Percentiles rank a stretch among this genome's conserved stretches.
phyloP scores from a whole-genome alignment of 2,329 filamentous ascomycete species.

The Pestalotiopsis sp. region DNA sequence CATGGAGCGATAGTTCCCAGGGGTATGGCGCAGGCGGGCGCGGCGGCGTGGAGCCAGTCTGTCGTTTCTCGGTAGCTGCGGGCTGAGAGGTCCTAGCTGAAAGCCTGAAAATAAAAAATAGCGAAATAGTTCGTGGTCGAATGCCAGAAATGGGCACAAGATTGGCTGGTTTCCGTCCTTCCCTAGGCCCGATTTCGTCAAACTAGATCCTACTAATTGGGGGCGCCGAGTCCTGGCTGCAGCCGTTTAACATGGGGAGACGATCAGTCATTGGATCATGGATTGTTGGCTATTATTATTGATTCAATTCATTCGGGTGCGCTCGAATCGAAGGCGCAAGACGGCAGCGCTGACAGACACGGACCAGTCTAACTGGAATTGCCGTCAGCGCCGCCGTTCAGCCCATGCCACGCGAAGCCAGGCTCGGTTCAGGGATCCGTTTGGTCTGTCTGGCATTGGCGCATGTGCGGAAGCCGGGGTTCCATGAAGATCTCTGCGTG shows the following conservation, averaged over 20 bases:
- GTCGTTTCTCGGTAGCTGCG: neutral
- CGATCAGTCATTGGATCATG: neutral
- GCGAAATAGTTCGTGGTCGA: slow-evolving; percentile 8
- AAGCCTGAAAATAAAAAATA: neutral
- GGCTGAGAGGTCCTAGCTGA: slow-evolving; percentile 6
- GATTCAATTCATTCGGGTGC: slow-evolving; percentile 3
- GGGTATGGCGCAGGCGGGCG: neutral
- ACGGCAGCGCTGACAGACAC: slow-evolving; percentile 7
- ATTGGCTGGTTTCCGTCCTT: slow-evolving; percentile 4
- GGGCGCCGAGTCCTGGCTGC: neutral
- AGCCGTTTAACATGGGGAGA: neutral
- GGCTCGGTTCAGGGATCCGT: neutral
- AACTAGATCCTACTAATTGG: neutral
- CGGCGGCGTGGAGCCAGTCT: slow-evolving; percentile 2
- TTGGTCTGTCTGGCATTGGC: neutral
- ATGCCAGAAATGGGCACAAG: neutral
- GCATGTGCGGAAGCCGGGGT: neutral
- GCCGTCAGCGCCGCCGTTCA: neutral
- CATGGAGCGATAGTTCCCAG: slow-evolving; percentile 1
- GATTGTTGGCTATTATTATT: neutral
- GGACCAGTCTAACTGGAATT: slow-evolving; percentile 13
- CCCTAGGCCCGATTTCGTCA: slow-evolving; percentile 7
- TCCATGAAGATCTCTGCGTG: neutral
- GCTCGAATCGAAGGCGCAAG: slow-evolving; percentile 6
- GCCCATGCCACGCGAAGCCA: neutral